Evolutionary conservation across 2,329 filamentous ascomycete species (phyloP), one percentile per base, ranked within the genome.

Genomic region (Aspergillus jensenii): DNA sequence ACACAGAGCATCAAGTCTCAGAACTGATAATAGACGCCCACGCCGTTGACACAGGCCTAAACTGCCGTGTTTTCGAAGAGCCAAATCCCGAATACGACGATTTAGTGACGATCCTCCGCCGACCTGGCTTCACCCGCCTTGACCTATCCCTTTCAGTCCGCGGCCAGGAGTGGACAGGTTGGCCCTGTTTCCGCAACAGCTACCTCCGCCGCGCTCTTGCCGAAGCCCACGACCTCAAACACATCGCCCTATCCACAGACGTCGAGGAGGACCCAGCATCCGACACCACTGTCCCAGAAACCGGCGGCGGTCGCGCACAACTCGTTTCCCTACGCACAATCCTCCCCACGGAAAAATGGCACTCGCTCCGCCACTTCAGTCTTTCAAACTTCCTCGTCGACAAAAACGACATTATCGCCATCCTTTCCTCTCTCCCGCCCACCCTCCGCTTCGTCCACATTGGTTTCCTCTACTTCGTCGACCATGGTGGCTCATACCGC

Each of bases 21-120:
- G 76, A 77, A 47, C 60, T 81, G 2, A 37, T 72, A 5, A 14
- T 79, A 6, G 71, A 78, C 47, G 63, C 59, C 3, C 61, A 71
- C 45, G 44, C 61, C 11, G 56, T 76, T 5, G 8, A 55, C 2
- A 74, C 68, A 0, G 73, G 74, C 1, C 59, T 78, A 0, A 74
- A 67, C 12, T 68, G 63, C 21, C 62, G 58, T n/a, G 59, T 75
- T 8, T 74, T 76, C 52, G 63, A 68, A 5, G 15, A 63, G 33
- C 58, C 59, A 6, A 66, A 61, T 27, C 49, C 62, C 6, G 68
- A 73, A 35, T 68, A 71, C 37, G 14, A 59, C 6, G 40, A 73
- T 52, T 53, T 73, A 1, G 58, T 55, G 4, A 51, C 62, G 2
- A 31, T 71, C 1, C 55, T 43, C 40, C 40, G 40, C 40, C 40